Conservation (phyloP, 192 early-diverging fungal genomes). For the Entophlyctis luteolus region DNA sequence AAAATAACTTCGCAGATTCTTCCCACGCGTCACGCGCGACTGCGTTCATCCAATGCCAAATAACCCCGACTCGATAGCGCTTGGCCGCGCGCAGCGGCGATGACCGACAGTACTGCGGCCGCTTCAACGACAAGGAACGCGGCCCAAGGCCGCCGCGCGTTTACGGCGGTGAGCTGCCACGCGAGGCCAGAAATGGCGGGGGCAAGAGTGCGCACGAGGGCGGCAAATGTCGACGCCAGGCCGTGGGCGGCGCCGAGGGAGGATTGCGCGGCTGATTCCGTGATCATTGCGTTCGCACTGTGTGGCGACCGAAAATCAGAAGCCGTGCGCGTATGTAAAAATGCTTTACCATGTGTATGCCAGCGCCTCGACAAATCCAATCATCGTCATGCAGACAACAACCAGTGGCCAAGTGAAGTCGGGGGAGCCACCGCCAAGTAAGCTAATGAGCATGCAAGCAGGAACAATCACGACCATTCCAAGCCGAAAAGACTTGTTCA, state of each 20-base stretch:
- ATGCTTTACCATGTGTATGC: constrained; percentile 22
- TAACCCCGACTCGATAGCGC: too few relatives aligned
- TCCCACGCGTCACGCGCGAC: too few relatives aligned
- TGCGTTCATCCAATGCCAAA: too few relatives aligned
- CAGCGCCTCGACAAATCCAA: constrained; percentile 31
- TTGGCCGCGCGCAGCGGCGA: too few relatives aligned
- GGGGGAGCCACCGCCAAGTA: neutral
- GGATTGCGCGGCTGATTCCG: constrained; percentile 11
- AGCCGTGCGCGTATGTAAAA: neutral
- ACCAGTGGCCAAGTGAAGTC: neutral
- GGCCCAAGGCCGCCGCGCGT: neutral
- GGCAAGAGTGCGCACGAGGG: constrained; percentile 27
- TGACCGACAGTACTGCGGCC: constrained; percentile 1
- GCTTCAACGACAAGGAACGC: constrained; percentile 10
- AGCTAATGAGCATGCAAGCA: constrained; percentile 1
- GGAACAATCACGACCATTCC: constrained; percentile 21
- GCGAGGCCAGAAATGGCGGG: constrained; percentile 31
- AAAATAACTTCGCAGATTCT: too few relatives aligned
- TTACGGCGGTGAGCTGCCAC: constrained; percentile 26
- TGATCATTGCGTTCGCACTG: constrained; percentile 35
- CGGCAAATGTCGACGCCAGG: constrained; percentile 35
- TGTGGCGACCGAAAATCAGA: neutral
- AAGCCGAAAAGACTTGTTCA: neutral
- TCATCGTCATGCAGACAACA: constrained; percentile 7
- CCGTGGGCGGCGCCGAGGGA: constrained; percentile 36